Base-by-base conservation (phyloP, 805 yeast genomes). In the Kodamaea kakaduensis region DNA sequence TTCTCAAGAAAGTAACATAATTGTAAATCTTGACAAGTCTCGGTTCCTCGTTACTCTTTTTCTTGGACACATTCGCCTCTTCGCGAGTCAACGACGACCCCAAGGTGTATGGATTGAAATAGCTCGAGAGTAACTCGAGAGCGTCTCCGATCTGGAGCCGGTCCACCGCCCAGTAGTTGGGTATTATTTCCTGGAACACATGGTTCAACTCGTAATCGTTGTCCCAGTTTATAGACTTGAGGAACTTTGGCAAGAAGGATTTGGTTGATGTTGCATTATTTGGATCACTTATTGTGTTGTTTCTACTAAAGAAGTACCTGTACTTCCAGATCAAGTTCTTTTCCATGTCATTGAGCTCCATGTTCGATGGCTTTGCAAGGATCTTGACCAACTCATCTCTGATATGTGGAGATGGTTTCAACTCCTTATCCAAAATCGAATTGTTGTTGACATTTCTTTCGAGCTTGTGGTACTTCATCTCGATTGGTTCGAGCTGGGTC, bases 311-410 rank as follows among this genome's bases (percentile, higher is more conserved):
- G 56, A 80, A 89, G 59, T 84, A 93, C 36, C 97, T 64, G 58
- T 83, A 90, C 56, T 84, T 85, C 97, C 97, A 90, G 7, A 90
- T 71, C 50, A 87, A 59, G 44, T 87, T 86, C 62, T 84, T 86
- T 46, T 90, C 96, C 51, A 81, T 79, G 34, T 84, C 89, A 5
- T 81, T 73, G 31, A 93, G 65, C 46, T 79, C 84, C 35, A 84
- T 84, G 28, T 86, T 90, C 3, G 96, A 88, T 3, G 96, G 89
- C 50, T 81, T 85, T 16, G 68, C 67, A 34, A 90, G 64, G 4
- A 89, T 85, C 29, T 64, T 69, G 38, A 75, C 69, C 36, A 90
- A 69, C 45, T 84, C 84, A 42, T 81, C 87, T 47, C 96, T 69
- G 22, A 81, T 69, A 48, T 79, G 83, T 3, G 95, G 82, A 13